A percentile compares a stretch with the other conserved stretches of the same genome.
Conservation (phyloP, 2,329 filamentous ascomycete species). For the Helminthosporium solani region DNA sequence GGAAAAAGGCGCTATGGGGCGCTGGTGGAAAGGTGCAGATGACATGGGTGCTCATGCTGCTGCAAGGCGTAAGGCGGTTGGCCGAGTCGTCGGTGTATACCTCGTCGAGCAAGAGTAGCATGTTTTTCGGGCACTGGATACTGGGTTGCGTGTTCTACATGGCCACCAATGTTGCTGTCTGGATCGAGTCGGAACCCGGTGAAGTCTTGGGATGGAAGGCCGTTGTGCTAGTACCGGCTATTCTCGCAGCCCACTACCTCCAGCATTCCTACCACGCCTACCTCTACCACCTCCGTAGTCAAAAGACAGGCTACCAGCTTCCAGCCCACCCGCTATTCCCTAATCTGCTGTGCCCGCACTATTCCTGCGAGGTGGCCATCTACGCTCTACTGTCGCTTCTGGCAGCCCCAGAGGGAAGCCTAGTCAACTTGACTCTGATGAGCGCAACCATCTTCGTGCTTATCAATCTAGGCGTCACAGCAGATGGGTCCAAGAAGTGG, state of each 20-base stretch:
- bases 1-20: conserved; percentile 55
- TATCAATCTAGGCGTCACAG: conserved; percentile 80
- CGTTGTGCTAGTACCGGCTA: conserved; percentile 60
- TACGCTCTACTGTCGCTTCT: conserved; percentile 77
- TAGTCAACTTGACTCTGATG: conserved; percentile 72
- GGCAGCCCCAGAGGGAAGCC: conserved; percentile 65
- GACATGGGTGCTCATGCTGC: conserved; percentile 69
- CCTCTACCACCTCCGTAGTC: conserved; percentile 44
- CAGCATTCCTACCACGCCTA: conserved; percentile 65
- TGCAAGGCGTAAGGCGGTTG: conserved; percentile 74
- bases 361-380: conserved; percentile 81
- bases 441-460: conserved; percentile 71
- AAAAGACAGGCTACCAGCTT: conserved; percentile 70
- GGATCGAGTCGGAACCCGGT: conserved; percentile 70
- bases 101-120: conserved; percentile 69
- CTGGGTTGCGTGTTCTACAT: conserved; percentile 78
- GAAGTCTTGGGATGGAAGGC: conserved; percentile 50
- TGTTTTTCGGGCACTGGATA: conserved; percentile 84
- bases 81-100: conserved; percentile 71
- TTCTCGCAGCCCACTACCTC: conserved; percentile 67
- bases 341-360: conserved; percentile 80
- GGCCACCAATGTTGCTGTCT: conserved; percentile 70
- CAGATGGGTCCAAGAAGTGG: conserved; percentile 70
- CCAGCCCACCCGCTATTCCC: conserved; percentile 72
- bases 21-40: conserved; percentile 59